Base-by-base conservation (phyloP, 768 basidiomycete species). In the Leccinellum albellum region DNA sequence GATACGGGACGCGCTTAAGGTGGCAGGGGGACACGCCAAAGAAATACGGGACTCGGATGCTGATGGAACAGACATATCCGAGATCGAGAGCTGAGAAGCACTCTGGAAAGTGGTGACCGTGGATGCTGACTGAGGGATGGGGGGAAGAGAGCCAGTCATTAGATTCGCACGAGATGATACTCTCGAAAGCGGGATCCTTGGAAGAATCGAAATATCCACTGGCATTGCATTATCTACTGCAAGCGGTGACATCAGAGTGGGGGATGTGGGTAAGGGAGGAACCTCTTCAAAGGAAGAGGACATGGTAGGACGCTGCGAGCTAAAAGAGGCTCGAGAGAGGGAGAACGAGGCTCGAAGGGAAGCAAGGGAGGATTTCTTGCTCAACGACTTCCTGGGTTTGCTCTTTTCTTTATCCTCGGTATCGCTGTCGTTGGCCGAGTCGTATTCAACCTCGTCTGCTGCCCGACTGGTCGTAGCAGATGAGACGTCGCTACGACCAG, bases 261-360 rank as follows among this genome's bases (percentile, higher is more conserved):
- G 71, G 0, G 71, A 71, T 0, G 55, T 61, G 1, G 70, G 70
- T 10, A 71, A 50, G 0, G 70, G 70, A 12, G 71, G 71, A 0
- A 63, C 56, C 21, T 71, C 69, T 24, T 69, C 67, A 3, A 45
- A 31, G 0, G 65, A 55, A 3, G 44, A 31, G 1, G 65, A 55
- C 17, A 61, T 1, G 0, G 62, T 47, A 20, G 70, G 61, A 48
- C 70, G 70, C 10, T 64, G 68, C 1, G 71, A 72, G 23, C 51
- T 62, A 28, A 71, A 68, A 2, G 70, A 71, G 0, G 71, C 45
- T 6, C 70, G 64, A 12, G 70, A 71, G 8, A 71, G 23, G 17
- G 70, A 70, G 9, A 71, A 73, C 0, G 70, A 71, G 0, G 63
- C 62, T 7, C 70, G 61, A 8, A 73, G 54, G 23, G 71, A 73